Percentiles rank a stretch among this genome's conserved stretches.
phyloP scores from a whole-genome alignment of 2,329 filamentous ascomycete species.

The Beauveria bassiana region DNA sequence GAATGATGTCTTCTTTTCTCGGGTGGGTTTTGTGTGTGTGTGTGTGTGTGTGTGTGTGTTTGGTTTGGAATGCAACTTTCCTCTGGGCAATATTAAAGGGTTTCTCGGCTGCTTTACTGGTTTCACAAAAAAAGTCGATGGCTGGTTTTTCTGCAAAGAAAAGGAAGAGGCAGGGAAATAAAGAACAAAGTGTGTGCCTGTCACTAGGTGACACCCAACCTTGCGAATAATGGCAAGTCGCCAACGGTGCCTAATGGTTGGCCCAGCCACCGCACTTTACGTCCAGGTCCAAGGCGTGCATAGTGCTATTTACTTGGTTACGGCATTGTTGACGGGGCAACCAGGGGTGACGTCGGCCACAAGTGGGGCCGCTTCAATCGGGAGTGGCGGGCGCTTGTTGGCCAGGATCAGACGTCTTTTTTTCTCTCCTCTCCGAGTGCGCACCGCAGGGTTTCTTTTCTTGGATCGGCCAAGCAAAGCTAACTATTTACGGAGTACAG shows the following conservation, averaged over 20 bases:
- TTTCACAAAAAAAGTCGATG: constrained; percentile 4
- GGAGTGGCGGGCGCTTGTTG: not conserved
- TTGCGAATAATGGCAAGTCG: not conserved
- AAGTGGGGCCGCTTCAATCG: constrained; percentile 1
- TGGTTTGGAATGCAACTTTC: constrained; percentile 11
- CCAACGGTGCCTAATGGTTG: constrained; percentile 16
- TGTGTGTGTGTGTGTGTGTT: not conserved
- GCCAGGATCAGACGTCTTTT: not conserved
- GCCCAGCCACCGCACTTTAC: constrained; percentile 24
- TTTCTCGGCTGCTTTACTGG: not conserved
- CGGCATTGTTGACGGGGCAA: constrained; percentile 11
- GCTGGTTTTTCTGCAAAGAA: constrained; percentile 1
- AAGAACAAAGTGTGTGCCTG: not conserved
- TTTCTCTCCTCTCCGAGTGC: no score
- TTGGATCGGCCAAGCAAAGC: no score
- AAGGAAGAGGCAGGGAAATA: not conserved
- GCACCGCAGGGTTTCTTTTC: no score
- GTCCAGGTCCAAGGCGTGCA: no score
- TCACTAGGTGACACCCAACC: not conserved
- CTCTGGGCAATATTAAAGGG: not conserved
- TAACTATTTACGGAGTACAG: no score
- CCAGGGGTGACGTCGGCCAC: constrained; percentile 10
- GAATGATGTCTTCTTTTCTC: not conserved
- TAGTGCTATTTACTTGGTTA: no score
- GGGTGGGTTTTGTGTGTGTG: not conserved